Base-by-base conservation (phyloP, 2,329 filamentous ascomycete species). In the Ophiognomonia clavigignenti-juglandacearum region DNA sequence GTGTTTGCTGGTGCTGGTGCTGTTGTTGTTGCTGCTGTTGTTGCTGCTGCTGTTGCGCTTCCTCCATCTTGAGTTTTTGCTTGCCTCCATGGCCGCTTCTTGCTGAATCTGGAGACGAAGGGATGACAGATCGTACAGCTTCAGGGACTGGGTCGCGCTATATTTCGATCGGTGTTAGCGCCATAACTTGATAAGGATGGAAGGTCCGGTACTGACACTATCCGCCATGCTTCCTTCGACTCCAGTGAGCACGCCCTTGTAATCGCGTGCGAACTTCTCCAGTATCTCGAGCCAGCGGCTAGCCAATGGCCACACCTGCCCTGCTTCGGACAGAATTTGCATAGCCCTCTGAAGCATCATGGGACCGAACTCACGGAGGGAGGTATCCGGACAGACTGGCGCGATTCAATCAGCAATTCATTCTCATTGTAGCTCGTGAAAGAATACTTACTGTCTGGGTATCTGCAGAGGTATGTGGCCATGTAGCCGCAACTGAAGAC, bases 401-500 rank as follows among this genome's bases (percentile, higher is more conserved):
- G n/a, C 11, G n/a, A 14, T 6, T 39, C n/a, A 4, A 37, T 10
- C 53, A 57, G 13, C 55, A 44, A n/a, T 31, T 23, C 13, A 3
- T 35, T 22, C 8, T n/a, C 39, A 14, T 4, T 24, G 8, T 32
- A 16, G 38, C 16, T 8, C 18, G 5, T 22, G 7, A 20, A 22
- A 9, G 8, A 39, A 14, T 3, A 55, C 73, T 55, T 60, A 77
- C 74, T 61, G 18, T 66, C 61, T 7, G 74, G 72, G 47, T 76
- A 77, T 56, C 73, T 76, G 58, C 68, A 74, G 2, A 77, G 59
- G 44, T 78, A 78, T 4, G 69, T 70, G 6, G 74, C 70, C 45
- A 78, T 68, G 20, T 78, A 62, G 13, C 73, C 75, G 51, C 74
- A 78, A n/a, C 67, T 75, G 43, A 78, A 78, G 11, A 78, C 73